Evolutionary conservation across 257 asterid species (phyloP), one percentile per base, ranked within the genome.

Genomic region (Capsicum pubescens): DNA sequence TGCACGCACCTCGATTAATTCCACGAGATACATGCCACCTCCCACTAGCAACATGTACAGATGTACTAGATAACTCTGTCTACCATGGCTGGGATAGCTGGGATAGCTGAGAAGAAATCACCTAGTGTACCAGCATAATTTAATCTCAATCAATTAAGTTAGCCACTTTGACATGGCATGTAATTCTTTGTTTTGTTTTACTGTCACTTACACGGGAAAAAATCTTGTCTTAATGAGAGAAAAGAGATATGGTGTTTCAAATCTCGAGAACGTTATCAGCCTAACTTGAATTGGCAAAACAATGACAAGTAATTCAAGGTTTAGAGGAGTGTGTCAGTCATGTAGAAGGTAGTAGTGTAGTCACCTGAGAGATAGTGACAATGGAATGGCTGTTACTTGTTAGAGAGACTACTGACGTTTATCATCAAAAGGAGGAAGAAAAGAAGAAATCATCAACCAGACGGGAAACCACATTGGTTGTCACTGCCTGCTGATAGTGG

Each of bases 91-190:
- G 32, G 32, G 32, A 26, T 26, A 26, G 32, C 32, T 26, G 32
- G 32, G 32, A 26, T 26, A 26, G 32, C 32, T 26, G 32, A 26
- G 32, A 26, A 26, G 32, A 26, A 26, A 26, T 26, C 32, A 26
- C 32, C 32, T 26, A 26, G 32, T 26, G 32, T 26, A 26, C 32
- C 32, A 26, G 32, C 32, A 26, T 26, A 26, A 15, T 50, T 74
- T 50, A 42, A 19, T 19, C 36, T 48, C 9, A 48, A 48, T 48
- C 60, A n/a, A 52, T 72, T 3, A 72, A 48, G 59, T 50, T 72
- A 21, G 81, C 19, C 59, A 74, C 44, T 74, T 74, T 74, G 60
- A 74, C 44, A 74, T 50, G 80, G 60, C 21, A 74, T 48, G 80
- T 19, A 19, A 74, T 74, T 74, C 80, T 74, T 48, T 74, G 8